Evolutionary conservation across 1,284 basidiomycete species (phyloP).

Genomic region (Phylloboletellus chloephorus): DNA sequence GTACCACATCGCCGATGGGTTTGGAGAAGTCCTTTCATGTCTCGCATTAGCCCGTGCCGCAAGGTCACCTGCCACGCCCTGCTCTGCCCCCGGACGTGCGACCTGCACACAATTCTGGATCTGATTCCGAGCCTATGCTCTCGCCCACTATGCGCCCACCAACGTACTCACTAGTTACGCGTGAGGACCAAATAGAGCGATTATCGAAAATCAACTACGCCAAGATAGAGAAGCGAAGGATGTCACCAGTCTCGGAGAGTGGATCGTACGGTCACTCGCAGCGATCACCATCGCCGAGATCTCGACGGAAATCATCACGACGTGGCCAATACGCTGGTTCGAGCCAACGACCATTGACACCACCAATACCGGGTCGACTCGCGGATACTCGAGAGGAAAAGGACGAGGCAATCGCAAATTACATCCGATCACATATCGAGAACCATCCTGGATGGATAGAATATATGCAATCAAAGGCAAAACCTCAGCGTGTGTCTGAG

Average conservation of each 20-base stretch:
- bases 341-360: conserved; percentile 15
- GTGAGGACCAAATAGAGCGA: conserved; percentile 27
- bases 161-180: conserved; percentile 16
- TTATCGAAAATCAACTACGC: conserved; percentile 23
- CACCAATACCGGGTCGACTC: conserved; percentile 23
- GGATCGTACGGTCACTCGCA: conserved; percentile 20
- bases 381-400: conserved; percentile 35
- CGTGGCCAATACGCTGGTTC: conserved; percentile 1
- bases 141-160: conserved; percentile 7
- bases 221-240: conserved; percentile 6
- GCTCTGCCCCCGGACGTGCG: conserved; percentile 15
- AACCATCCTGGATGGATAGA: conserved; percentile 36
- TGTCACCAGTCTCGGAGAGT: conserved; percentile 18
- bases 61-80: conserved; percentile 31
- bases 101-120: conserved; percentile 13
- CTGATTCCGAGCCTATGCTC: conserved; percentile 16
- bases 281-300: conserved; percentile 10
- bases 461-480: conserved; percentile 40
- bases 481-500: conserved; percentile 37
- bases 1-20: conserved; percentile 9
- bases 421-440: conserved; percentile 38
- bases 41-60: conserved; percentile 22
- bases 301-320: conserved; percentile 1
- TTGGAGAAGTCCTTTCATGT: conserved; percentile 13
- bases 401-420: conserved; percentile 35